Conservation (phyloP, 176 grass and related monocot species). For the Pontederia paniculata region DNA sequence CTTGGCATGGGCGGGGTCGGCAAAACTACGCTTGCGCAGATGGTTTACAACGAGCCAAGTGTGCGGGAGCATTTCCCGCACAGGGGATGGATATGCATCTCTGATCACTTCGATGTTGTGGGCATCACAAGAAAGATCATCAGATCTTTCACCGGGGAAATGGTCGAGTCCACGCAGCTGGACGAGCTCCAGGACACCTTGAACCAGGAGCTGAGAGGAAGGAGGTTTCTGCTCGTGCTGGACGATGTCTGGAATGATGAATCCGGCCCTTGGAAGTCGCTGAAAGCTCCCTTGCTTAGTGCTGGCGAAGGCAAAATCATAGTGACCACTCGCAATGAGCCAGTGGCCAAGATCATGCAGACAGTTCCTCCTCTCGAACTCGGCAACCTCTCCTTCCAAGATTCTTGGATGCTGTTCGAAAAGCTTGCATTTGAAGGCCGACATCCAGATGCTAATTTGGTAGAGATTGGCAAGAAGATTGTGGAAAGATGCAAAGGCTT, state of each 20-base stretch:
- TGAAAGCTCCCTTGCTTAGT: slow-evolving; percentile 1
- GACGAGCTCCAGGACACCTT: slow-evolving; percentile 19
- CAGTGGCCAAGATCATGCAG: not conserved
- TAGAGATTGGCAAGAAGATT: too few relatives aligned
- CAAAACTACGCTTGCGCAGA: too few relatives aligned
- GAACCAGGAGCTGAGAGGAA: slow-evolving; percentile 21
- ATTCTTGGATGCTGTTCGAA: not conserved
- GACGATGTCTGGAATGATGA: slow-evolving; percentile 21
- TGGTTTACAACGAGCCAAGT: too few relatives aligned
- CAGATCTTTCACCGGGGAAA: slow-evolving; percentile 12
- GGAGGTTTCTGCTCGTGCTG: slow-evolving; percentile 26
- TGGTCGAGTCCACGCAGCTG: slow-evolving; percentile 6
- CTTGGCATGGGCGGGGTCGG: too few relatives aligned
- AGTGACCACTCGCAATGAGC: slow-evolving; percentile 5
- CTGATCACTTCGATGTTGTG: slow-evolving; percentile 12
- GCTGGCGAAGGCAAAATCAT: slow-evolving; percentile 9
- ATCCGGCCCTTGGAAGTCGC: slow-evolving; percentile 2
- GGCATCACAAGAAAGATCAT: slow-evolving; percentile 17
- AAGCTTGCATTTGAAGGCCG: not conserved
- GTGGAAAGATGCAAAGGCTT: not conserved
- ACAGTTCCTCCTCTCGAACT: not conserved
- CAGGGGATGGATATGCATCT: slow-evolving; percentile 16
- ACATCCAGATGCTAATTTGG: not conserved
- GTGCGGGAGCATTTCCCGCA: too few relatives aligned
- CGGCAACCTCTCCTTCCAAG: not conserved